Evolutionary conservation across 768 basidiomycete genomes (phyloP), one percentile per base, ranked within the genome.

Genomic region (Amanita subjunquillea): DNA sequence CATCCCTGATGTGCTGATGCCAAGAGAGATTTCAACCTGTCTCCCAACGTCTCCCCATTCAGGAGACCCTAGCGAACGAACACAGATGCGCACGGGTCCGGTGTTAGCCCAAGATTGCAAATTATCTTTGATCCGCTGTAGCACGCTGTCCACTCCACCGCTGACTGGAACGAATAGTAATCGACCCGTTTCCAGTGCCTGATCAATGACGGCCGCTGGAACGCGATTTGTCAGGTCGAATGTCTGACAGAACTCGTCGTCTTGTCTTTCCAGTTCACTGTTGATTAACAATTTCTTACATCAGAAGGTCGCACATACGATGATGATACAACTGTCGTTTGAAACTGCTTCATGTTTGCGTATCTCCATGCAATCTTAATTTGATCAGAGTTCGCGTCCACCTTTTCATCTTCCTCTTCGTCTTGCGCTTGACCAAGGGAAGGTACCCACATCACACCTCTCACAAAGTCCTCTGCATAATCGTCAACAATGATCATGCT

Each of bases 341-440:
- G 80, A 65, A 96, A 95, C 67, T 76, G 83, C 69, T 86, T 89
- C 88, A 97, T 88, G 53, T 83, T 77, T 61, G 91, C 91, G 67
- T 99, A 99, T 62, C 96, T 78, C 90, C 96, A 99, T 29, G 96
- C 96, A 60, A 99, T 98, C 71, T 88, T 95, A 57, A 94, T 87
- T 25, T 80, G 73, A 15, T 69, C 71, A 2, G 64, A 60, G 36
- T 59, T 61, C 20, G 42, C 61, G 27, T 59, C 63, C 29, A 9
- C 29, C n/a, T 49, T 49, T 6, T 58, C 57, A 23, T 59, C 57
- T 53, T 77, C 72, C 29, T 65, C 75, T 39, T 65, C 69, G 2
- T 67, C 66, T 27, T 62, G 61, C 20, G 72, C 13, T 22, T 43
- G 39, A 30, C 51, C 40, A 8, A 36, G 67, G 23, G 71, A 70